Evolutionary conservation across 306 rosid genomes (phyloP).

Genomic region (Prinsepia uniflora): DNA sequence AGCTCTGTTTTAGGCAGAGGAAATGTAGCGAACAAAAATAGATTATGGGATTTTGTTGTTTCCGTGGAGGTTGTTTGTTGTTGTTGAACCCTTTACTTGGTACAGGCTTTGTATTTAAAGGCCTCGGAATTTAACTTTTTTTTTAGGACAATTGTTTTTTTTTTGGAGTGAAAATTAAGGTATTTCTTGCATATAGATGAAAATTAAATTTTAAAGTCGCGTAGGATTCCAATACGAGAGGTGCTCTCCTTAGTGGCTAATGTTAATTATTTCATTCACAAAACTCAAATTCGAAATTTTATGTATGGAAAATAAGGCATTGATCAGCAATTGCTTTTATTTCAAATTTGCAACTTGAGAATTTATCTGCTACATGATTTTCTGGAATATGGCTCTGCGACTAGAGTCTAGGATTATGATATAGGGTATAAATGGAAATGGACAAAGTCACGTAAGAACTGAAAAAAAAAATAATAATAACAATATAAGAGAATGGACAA

Average conservation of each 20-base stretch:
- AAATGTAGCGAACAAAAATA: neutral
- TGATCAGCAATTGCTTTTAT: too few species aligned
- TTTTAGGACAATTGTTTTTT: slow-evolving; percentile 10
- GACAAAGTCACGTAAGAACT: neutral
- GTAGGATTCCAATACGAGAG: too few species aligned
- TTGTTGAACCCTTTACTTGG: slow-evolving; percentile 2
- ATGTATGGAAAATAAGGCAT: too few species aligned
- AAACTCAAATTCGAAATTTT: too few species aligned
- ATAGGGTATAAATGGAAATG: neutral
- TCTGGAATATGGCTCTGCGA: neutral
- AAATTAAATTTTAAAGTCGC: too few species aligned
- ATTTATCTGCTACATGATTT: slow-evolving; percentile 6
- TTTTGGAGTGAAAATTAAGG: too few species aligned
- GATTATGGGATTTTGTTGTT: neutral
- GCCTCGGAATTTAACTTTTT: slow-evolving; percentile 20
- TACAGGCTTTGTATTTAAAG: slow-evolving; percentile 24
- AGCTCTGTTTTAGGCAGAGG: neutral
- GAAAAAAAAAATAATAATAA: neutral
- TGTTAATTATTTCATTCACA: too few species aligned
- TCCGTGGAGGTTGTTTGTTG: slow-evolving; percentile 1
- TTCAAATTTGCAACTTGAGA: slow-evolving; percentile 21
- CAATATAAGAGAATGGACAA: neutral
- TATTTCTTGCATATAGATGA: too few species aligned
- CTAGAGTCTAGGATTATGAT: neutral
- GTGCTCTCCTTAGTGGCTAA: too few species aligned